Percentiles rank a stretch among this genome's conserved stretches.
Conservation (phyloP, 1,139 yeast genomes). For the Martiniozyma asiatica region DNA sequence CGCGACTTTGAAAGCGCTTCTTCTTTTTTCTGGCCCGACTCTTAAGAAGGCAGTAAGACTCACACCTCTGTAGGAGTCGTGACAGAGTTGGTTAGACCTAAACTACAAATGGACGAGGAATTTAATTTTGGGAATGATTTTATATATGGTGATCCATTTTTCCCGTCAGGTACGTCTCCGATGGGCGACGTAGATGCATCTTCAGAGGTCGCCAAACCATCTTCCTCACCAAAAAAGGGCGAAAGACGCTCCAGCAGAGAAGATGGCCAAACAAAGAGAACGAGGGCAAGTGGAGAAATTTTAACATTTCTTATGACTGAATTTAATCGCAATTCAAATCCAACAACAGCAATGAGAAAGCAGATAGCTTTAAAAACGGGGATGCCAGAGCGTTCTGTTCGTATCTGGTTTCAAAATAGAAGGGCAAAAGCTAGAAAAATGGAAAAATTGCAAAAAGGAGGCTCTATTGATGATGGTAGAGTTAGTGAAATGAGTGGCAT, state of each 20-base stretch:
- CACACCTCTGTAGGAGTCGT: no score
- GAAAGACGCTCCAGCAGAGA: constrained; percentile 2
- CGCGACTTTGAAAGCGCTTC: no score
- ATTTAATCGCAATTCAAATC: constrained; percentile 62
- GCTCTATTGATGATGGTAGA: constrained; percentile 1
- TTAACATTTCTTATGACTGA: constrained; percentile 57
- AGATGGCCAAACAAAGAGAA: constrained; percentile 23
- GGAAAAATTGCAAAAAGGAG: constrained; percentile 30
- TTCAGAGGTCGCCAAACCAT: no score
- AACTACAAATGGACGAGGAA: no score
- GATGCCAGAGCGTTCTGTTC: constrained; percentile 83
- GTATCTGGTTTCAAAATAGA: constrained; percentile 92
- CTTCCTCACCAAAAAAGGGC: no score
- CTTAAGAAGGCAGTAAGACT: no score
- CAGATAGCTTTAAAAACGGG: constrained; percentile 65
- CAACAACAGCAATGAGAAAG: constrained; percentile 55
- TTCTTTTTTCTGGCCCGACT: no score
- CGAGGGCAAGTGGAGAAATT: constrained; percentile 79
- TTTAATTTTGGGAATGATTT: no score
- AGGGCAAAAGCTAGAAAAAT: constrained; percentile 67
- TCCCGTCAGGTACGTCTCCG: no score
- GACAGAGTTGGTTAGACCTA: no score
- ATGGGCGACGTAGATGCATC: no score
- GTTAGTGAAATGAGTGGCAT: constrained; percentile 5
- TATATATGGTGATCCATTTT: no score